Conservation (phyloP, 2,329 filamentous ascomycete genomes). For the Fusarium sp. region DNA sequence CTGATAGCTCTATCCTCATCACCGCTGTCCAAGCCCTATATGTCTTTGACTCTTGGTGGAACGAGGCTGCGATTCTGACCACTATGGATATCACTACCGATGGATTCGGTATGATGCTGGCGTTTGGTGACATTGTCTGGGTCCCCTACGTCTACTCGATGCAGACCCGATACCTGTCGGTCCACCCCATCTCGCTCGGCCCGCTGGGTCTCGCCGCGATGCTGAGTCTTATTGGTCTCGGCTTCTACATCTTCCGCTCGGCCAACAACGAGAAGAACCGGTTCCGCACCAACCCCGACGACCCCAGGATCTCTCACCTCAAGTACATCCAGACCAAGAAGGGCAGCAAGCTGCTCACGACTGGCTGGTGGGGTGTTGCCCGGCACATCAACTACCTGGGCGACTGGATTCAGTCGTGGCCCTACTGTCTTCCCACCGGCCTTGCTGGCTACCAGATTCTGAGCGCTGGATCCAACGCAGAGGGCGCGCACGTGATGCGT, state of each 20-base stretch:
- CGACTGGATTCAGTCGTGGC: slow-evolving; percentile 94
- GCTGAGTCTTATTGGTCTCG: slow-evolving; percentile 71
- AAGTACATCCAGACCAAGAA: slow-evolving; percentile 85
- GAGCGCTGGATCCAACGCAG: slow-evolving; percentile 59
- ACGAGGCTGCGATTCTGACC: slow-evolving; percentile 88
- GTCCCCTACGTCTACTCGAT: slow-evolving; percentile 88
- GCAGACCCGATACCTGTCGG: slow-evolving; percentile 84
- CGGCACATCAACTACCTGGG: slow-evolving; percentile 96
- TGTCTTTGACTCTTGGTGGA: slow-evolving; percentile 83
- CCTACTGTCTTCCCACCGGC: slow-evolving; percentile 87
- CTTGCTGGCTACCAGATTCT: slow-evolving; percentile 82
- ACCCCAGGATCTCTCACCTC: slow-evolving; percentile 80
- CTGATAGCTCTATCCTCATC: slow-evolving; percentile 85
- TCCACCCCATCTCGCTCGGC: slow-evolving; percentile 83
- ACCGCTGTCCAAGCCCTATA: slow-evolving; percentile 82
- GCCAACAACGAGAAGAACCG: slow-evolving; percentile 95
- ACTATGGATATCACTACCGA: slow-evolving; percentile 95
- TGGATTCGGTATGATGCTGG: slow-evolving; percentile 94
- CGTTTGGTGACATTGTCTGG: slow-evolving; percentile 93
- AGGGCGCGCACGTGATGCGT: slow-evolving; percentile 64
- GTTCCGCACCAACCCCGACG: slow-evolving; percentile 87
- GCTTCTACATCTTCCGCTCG: slow-evolving; percentile 93
- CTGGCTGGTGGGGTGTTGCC: slow-evolving; percentile 92
- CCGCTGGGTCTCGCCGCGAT: slow-evolving; percentile 70
- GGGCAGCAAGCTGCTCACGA: slow-evolving; percentile 81